Percentiles rank a stretch among this genome's conserved stretches.
phyloP scores from a whole-genome alignment of 768 basidiomycete genomes.

The Pleurotus salmoneostramineus region DNA sequence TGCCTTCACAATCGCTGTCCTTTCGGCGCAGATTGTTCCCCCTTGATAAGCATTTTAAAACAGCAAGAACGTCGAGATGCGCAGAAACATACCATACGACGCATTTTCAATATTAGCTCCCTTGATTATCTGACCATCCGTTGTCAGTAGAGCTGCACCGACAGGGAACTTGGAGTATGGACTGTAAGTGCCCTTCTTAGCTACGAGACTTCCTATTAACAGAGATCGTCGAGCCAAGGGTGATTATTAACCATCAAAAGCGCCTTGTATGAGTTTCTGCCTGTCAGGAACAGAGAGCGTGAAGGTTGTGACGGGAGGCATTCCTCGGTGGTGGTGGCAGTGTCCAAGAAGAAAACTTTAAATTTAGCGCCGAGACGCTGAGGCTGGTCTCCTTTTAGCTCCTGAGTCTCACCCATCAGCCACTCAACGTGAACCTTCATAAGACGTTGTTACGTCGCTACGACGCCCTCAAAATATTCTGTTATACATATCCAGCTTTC shows the following conservation, averaged over 20 bases:
- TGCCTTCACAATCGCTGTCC: slow-evolving; percentile 94
- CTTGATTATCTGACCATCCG: slow-evolving; percentile 68
- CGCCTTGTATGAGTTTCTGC: slow-evolving; percentile 47
- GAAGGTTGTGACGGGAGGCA: slow-evolving; percentile 16
- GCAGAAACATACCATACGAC: slow-evolving; percentile 63
- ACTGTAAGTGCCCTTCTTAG: slow-evolving; percentile 68
- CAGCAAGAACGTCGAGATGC: neutral
- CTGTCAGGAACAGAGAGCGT: slow-evolving; percentile 38
- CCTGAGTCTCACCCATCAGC: neutral
- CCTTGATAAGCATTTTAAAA: slow-evolving; percentile 39
- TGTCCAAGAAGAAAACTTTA: too few relatives aligned
- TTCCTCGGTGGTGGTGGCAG: slow-evolving; percentile 10
- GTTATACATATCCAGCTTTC: neutral
- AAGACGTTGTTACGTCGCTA: too few relatives aligned
- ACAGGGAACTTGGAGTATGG: slow-evolving; percentile 93
- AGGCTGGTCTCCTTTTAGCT: neutral
- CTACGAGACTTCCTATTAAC: slow-evolving; percentile 27
- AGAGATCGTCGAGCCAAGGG: neutral
- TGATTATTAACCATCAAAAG: slow-evolving; percentile 48
- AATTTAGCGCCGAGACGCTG: too few relatives aligned
- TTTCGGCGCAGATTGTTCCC: slow-evolving; percentile 89
- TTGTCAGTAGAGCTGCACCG: slow-evolving; percentile 77
- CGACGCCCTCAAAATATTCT: too few relatives aligned
- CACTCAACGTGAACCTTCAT: too few relatives aligned
- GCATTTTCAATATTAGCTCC: slow-evolving; percentile 96